Evolutionary conservation across 1,284 basidiomycete species (phyloP), one percentile per base, ranked within the genome.

Genomic region (Fomitopsis schrenkii): DNA sequence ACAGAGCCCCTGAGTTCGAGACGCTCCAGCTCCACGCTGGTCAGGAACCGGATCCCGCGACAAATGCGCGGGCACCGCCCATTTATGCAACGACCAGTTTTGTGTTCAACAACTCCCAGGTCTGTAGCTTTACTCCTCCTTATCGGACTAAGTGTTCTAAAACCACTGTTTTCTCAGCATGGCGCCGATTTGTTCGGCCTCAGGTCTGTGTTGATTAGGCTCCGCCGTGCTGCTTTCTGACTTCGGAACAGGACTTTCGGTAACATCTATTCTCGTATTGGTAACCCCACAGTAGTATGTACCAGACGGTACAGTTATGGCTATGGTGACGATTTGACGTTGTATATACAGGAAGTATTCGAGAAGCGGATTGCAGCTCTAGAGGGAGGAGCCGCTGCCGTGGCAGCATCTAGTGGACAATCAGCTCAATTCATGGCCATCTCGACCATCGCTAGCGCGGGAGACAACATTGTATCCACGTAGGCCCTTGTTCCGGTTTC

Each of bases 21-120:
- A 94, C 91, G 9, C 77, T 93, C 59, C 90, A 93, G 76, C 80
- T 95, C 40, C 94, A 95, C 70, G 93, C 88, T 44, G 93, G 94
- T 10, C 91, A 94, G 69, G 75, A 76, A 14, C 82, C 85, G 7
- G 92, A 93, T 76, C 77, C 86, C 0, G 75, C 86, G 40, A 92
- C 90, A 26, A 87, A 91, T 64, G 86, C 93, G 1, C 86, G 93
- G 14, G 94, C 94, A 12, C 86, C 88, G 0, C 93, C 93, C 2
- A 93, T 95, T 75, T 94, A 94, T 63, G 84, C 88, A 1, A 80
- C 86, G 1, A 88, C 88, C 0, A 90, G 88, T 63, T 94, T 87
- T 68, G 87, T 89, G 30, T 94, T 95, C 80, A 88, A 93, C 69
- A 77, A 91, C 71, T 86, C 89, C n/a, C 83, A 83, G 63, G 87